Percentiles rank a stretch among this genome's conserved stretches.
These are phyloP conservation scores for Fusarium pseudonygamai DNA, from an alignment of 2,329 filamentous ascomycete genomes.

Conservation along the genomic window DNA sequence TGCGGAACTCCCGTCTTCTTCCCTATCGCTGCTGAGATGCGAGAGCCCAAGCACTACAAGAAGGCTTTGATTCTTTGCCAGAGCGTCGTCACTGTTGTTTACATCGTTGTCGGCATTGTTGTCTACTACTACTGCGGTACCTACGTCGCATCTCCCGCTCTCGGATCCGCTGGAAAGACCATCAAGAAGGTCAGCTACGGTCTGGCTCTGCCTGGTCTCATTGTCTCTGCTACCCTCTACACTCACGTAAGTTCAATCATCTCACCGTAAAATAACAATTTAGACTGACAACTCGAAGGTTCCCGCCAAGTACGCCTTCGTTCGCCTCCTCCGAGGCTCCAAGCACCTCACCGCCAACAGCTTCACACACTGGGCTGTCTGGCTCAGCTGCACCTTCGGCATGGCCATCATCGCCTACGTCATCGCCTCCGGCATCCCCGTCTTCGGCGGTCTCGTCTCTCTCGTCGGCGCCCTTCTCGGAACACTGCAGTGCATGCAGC, in stretches of 20 bases:
- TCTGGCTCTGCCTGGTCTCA: constrained; percentile 44
- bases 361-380: constrained; percentile 44
- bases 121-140: constrained; percentile 59
- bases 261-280: fast-evolving
- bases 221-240: constrained; percentile 42
- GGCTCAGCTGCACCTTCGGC: constrained; percentile 44
- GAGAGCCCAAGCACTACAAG: constrained; percentile 44
- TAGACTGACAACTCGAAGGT: neutral
- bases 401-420: constrained; percentile 43
- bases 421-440: constrained; percentile 36
- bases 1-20: constrained; percentile 50
- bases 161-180: constrained; percentile 54
- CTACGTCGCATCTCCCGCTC: constrained; percentile 58
- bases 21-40: constrained; percentile 48
- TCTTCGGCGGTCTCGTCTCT: constrained; percentile 44
- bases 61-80: constrained; percentile 42
- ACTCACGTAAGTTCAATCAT: constrained; percentile 36
- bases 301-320: constrained; percentile 30
- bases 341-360: constrained; percentile 46
- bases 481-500: constrained; percentile 45
- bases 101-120: constrained; percentile 48
- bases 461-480: constrained; percentile 46
- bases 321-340: constrained; percentile 42
- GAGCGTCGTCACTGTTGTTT: constrained; percentile 45
- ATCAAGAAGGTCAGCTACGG: constrained; percentile 58